Evolutionary conservation across 2,329 filamentous ascomycete genomes (phyloP), one percentile per base, ranked within the genome.

Genomic region (Leptosphaerulina australis): DNA sequence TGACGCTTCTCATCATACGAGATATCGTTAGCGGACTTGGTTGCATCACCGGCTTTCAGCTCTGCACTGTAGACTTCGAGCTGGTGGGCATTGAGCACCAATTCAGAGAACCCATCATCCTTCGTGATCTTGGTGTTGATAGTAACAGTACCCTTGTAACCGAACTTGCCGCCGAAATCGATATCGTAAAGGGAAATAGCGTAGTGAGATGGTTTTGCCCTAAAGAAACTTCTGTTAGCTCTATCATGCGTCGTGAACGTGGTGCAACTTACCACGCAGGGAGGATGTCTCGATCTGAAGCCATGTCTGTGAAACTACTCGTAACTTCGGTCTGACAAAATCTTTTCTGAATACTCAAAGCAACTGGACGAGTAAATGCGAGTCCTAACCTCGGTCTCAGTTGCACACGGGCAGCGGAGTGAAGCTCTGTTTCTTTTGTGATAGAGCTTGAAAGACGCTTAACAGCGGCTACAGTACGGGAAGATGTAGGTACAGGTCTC

Each of bases 121-220:
- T 87, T 84, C 60, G 81, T 81, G 71, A 97, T 81, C 51, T 88
- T 84, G 51, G 87, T 81, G 60, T 88, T 83, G 71, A 99, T 95
- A 59, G 84, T 88, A 57, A 97, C 90, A 15, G 81, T 85, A 59
- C 94, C 94, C 76, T 93, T 85, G 78, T 93, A 99, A 53, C 83
- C 85, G 86, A 93, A 96, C 52, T 77, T 77, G 46, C 82, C 83
- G 57, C 83, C 81, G 44, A 85, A 76, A 62, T 96, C 87, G 58
- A 99, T 78, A 63, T 94, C 87, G 68, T 81, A 85, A 63, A 99
- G 83, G 47, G 87, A 90, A 59, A 99, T 80, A 66, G 84, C 80
- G 77, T 99, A 99, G 77, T 97, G 91, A 56, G 81, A 78, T 2
- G 94, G 91, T 77, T 91, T 93, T 70, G 93, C 85, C 68, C 83